Base-by-base conservation (phyloP, 257 asterid genomes). In the Solanum chmielewskii region DNA sequence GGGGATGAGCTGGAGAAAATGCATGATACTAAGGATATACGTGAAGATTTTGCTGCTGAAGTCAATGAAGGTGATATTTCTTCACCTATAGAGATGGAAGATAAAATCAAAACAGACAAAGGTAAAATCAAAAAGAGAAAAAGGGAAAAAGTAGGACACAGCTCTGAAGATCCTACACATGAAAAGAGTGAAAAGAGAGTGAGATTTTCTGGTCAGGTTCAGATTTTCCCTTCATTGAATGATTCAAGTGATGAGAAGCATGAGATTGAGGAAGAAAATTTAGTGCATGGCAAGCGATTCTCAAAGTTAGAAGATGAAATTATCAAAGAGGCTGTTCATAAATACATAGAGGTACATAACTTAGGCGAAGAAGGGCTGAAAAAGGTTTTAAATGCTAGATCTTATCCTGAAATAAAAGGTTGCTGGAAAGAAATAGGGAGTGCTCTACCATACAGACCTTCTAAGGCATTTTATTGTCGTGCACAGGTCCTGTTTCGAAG, bases 391-490 rank as follows among this genome's bases (percentile, higher is more conserved):
- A 81, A 81, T 31, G 3, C 85, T 81, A 49, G 85, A 81, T 81
- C 85, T 49, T 10, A 81, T 81, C 85, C 85, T 49, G 45, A 81
- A 81, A 10, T 81, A 5, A 81, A 29, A 42, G 85, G 69, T 7
- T 81, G 85, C 69, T 81, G 85, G 85, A 81, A 81, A 49, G 85
- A 81, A 81, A 81, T 81, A 31, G 85, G 85, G 85, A 18, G 69
- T 4, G 44, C 69, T 18, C 35, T 81, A 49, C 85, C 85, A 2
- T 81, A 81, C 20, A 81, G 70, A 39, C 85, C 85, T 29, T 81
- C 37, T 3, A 31, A 2, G 21, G 66, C 85, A n/a, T 27, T 81
- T 49, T 81, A 81, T 81, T 81, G n/a, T 81, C 69, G 69, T 31
- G 85, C 85, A 2, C 85, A 81, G 69, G 6, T 81, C 85, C 59